Percentiles rank a stretch among this genome's conserved stretches.
These are phyloP conservation scores for Arthroderma sp. DNA, from an alignment of 2,329 filamentous ascomycete species.

Conservation along the genomic window DNA sequence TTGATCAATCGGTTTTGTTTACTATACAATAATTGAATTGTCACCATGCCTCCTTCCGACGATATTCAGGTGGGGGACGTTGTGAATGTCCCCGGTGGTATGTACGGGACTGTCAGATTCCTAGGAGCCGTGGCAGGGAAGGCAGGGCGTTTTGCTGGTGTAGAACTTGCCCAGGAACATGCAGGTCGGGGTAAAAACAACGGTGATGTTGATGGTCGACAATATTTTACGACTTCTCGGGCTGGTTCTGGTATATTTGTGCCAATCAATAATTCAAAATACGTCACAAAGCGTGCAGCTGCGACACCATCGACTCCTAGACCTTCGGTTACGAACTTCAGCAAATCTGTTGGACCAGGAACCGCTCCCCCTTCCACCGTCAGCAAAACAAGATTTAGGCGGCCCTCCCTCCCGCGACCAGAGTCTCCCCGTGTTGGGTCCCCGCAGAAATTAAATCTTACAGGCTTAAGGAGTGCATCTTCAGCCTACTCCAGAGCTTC, in stretches of 20 bases:
- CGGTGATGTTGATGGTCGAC: constrained; percentile 76
- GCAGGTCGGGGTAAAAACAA: constrained; percentile 82
- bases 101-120: constrained; percentile 83
- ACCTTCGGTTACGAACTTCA: constrained; percentile 64
- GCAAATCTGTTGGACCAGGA: constrained; percentile 67
- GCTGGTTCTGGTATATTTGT: constrained; percentile 88
- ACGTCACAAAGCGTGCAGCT: constrained; percentile 49
- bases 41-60: constrained; percentile 24
- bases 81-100: constrained; percentile 86
- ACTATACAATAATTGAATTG: not conserved
- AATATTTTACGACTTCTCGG: constrained; percentile 68
- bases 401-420: constrained; percentile 70
- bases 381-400: constrained; percentile 50
- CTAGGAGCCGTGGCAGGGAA: constrained; percentile 77
- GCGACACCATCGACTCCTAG: constrained; percentile 48
- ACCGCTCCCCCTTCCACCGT: constrained; percentile 53
- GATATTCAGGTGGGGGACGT: constrained; percentile 63
- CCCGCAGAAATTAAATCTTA: constrained; percentile 40
- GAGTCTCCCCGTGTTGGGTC: constrained; percentile 60
- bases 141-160: constrained; percentile 79
- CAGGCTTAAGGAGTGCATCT: constrained; percentile 41
- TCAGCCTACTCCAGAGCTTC: constrained; percentile 29
- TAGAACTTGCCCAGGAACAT: constrained; percentile 74
- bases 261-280: constrained; percentile 62
- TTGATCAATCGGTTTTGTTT: no score